Conservation (phyloP, 148 eudicot species). For the Chenopodium suecicum region DNA sequence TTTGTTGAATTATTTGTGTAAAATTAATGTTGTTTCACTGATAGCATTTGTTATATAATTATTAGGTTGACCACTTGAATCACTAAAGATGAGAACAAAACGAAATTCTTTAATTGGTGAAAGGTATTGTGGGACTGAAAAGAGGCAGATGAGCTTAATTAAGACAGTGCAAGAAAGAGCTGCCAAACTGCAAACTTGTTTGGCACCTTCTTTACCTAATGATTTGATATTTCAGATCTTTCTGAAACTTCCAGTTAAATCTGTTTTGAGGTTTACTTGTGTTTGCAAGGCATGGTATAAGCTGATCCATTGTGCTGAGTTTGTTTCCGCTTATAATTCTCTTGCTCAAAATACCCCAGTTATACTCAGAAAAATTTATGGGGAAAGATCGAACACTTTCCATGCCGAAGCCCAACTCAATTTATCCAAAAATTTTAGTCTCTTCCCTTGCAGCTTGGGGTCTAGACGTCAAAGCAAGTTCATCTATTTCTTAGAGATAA, state of each 20-base stretch:
- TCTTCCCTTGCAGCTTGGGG: conserved; percentile 23
- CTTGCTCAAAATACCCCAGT: conserved; percentile 27
- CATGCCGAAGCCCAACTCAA: conserved; percentile 31
- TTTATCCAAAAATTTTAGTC: conserved; percentile 16
- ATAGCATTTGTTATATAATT: background rate
- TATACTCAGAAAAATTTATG: background rate
- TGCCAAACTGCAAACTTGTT: conserved; percentile 13
- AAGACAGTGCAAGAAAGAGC: conserved; percentile 22
- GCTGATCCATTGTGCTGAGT: conserved; percentile 34
- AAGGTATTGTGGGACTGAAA: conserved; percentile 25
- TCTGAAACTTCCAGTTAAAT: conserved; percentile 33
- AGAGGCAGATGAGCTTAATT: conserved; percentile 20
- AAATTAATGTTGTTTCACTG: no score
- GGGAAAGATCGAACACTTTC: conserved; percentile 20
- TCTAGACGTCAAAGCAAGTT: background rate
- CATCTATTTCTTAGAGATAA: conserved; percentile 34
- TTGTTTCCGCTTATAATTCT: conserved; percentile 34
- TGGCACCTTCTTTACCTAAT: conserved; percentile 26
- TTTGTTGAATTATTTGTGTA: no score
- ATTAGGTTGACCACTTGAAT: background rate
- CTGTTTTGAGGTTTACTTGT: conserved; percentile 32
- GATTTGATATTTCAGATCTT: conserved; percentile 38
- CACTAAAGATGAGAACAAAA: conserved; percentile 12
- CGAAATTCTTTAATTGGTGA: conserved; percentile 23
- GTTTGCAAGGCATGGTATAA: conserved; percentile 46